Evolutionary conservation across 257 asterid genomes (phyloP), one percentile per base, ranked within the genome.

Genomic region (Solanum pennellii): DNA sequence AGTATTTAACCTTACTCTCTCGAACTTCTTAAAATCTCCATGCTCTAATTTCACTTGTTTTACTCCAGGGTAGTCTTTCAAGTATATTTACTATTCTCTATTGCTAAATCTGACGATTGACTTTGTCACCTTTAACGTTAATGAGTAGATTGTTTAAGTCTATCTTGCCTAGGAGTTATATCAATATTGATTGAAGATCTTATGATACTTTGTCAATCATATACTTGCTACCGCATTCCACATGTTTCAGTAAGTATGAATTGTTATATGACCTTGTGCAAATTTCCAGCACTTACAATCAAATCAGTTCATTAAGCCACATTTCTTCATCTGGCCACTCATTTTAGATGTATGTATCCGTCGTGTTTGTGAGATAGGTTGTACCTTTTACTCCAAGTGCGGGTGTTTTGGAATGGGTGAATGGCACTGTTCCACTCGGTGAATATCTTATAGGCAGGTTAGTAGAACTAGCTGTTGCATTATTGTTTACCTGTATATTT

Each of bases 311-410:
- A 80, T 29, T 29, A 47, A 47, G 84, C 68, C 42, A 31, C 10
- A 11, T 86, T 42, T 49, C 23, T 15, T 72, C 35, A 31, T 90
- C 71, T 71, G 49, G 68, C 86, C 47, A 76, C 87, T 71, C 25
- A 60, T 27, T 86, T 52, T 80, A 80, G 68, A 31, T 29, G 29
- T 42, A 31, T 29, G 44, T 76, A n/a, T 76, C 83, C 23, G 4
- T 88, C 73, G 82, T 75, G 62, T 86, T 92, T 45, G 85, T 88
- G 91, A 59, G 85, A 90, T 93, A 97, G 99, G 99, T 97, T 41
- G 95, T 97, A 85, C 97, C 99, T 89, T 97, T 97, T 88, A 95
- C 99, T 89, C 99, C 99, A 52, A 95, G 98, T 92, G 99, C 99
- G 76, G 99, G 99, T 89, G 98, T 97, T 89, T 94, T 95, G 84